phyloP scores from a whole-genome alignment of 768 basidiomycete genomes.

The Pleurotus sapidus region DNA sequence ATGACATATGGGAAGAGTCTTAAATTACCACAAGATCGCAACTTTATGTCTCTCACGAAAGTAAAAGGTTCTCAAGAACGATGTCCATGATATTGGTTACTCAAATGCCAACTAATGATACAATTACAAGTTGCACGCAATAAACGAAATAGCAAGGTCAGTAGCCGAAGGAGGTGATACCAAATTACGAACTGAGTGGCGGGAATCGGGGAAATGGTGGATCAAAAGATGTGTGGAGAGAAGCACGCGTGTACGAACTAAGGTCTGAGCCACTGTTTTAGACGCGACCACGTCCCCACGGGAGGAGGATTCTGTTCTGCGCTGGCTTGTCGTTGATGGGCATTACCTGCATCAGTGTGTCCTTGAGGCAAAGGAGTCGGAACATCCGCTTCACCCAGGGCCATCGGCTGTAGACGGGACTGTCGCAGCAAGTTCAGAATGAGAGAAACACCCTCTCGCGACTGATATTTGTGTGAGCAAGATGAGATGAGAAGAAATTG shows the following conservation, averaged over 20 bases:
- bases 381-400: conserved; percentile 33
- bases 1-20: neutral
- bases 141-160: neutral
- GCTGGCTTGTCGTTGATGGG: neutral
- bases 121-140: conserved; percentile 1
- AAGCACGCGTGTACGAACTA: neutral
- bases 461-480: conserved; percentile 39
- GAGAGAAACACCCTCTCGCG: conserved; percentile 83
- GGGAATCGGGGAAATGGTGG: neutral
- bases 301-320: neutral
- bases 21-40: neutral
- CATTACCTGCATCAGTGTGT: neutral
- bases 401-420: conserved; percentile 64
- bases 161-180: neutral
- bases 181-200: neutral
- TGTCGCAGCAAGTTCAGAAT: conserved; percentile 79
- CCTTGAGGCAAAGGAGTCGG: conserved; percentile 9
- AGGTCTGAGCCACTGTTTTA: conserved; percentile 41
- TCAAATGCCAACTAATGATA: neutral
- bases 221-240: neutral
- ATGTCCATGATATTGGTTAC: too few relatives aligned
- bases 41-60: neutral
- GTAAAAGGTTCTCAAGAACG: too few relatives aligned
- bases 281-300: conserved; percentile 32
- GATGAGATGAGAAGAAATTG: neutral